Base-by-base conservation (phyloP, 2,329 filamentous ascomycete species). In the Domatiomyces globalis region DNA sequence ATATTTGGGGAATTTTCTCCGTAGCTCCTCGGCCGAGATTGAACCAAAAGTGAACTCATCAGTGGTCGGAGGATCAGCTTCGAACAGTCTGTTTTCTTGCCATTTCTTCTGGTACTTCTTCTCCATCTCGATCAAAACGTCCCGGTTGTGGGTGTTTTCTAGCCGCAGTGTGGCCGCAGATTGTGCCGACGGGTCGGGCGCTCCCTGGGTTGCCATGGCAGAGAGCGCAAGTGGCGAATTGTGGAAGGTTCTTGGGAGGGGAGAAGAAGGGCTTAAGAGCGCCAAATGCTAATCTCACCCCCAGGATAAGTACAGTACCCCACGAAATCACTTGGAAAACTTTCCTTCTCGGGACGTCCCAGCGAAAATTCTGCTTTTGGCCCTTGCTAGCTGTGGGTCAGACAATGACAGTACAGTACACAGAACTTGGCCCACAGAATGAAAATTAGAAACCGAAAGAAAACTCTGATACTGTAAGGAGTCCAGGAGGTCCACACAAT, bases 81-180 rank as follows among this genome's bases (percentile, higher is more conserved):
- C 78, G 77, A 96, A 98, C 60, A 95, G 73, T 57, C 77, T 77
- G 60, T 80, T 74, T 53, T 85, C 75, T 63, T 83, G 79, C 87
- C 87, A 94, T 78, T 83, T 75, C 65, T 82, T 73, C 71, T 96
- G 90, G 71, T 94, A 95, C 66, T 88, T 88, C 73, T 92, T 94
- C 73, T 96, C 90, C 63, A 84, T 78, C 29, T 80, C 80, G 61
- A 92, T 83, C 59, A 94, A 74, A 48, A 82, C 78, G 64, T 94
- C 87, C 66, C 88, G 77, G 72, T 94, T 94, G 63, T 94, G 87
- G 42, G 88, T 94, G 78, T 80, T 81, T 68, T 83, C 80, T 57
- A 83, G 75, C 64, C 83, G 82, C 56, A 83, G 68, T 43, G 79
- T 83, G 57, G 80, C 80, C 61, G 77, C 75, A 46, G 75, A 70